phyloP scores from a whole-genome alignment of 2,329 filamentous ascomycete species.

The Colletotrichum sp. region DNA sequence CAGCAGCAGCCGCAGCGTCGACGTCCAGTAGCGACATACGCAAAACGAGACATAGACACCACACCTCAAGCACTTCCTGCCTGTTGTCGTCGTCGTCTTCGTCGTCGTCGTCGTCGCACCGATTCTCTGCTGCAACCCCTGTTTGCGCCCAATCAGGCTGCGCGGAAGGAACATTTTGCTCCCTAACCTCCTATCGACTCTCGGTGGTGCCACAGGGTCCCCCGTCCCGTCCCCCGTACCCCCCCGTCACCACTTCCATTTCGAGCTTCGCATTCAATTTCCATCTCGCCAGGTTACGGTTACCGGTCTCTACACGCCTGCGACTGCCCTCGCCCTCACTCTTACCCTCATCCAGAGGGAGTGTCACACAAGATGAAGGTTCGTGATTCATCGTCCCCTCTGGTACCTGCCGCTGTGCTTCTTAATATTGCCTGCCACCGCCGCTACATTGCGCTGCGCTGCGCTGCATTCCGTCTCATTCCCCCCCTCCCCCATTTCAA shows the following conservation, averaged over 20 bases:
- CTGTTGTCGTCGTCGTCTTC: background rate
- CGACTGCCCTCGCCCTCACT: background rate
- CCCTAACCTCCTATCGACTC: constrained; percentile 1
- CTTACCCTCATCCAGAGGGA: background rate
- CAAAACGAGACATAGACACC: background rate
- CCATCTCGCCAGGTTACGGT: background rate
- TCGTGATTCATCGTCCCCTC: constrained; percentile 11
- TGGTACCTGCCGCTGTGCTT: constrained; percentile 1
- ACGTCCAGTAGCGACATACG: background rate
- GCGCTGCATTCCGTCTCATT: background rate
- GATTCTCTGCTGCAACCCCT: constrained; percentile 1
- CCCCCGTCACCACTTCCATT: background rate
- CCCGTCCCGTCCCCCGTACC: background rate
- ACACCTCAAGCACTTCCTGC: background rate
- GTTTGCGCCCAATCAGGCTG: constrained; percentile 4
- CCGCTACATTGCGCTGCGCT: background rate
- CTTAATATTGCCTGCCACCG: background rate
- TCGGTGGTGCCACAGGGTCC: constrained; percentile 1
- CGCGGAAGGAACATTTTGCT: background rate
- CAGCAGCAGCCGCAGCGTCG: background rate
- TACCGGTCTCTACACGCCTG: background rate
- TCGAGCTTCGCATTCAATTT: background rate
- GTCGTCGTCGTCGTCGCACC: background rate
- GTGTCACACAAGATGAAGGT: constrained; percentile 26
- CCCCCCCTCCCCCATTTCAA: background rate